Evolutionary conservation across 352 stramenopile species (phyloP).

Genomic region (Plasmopara muralis): DNA sequence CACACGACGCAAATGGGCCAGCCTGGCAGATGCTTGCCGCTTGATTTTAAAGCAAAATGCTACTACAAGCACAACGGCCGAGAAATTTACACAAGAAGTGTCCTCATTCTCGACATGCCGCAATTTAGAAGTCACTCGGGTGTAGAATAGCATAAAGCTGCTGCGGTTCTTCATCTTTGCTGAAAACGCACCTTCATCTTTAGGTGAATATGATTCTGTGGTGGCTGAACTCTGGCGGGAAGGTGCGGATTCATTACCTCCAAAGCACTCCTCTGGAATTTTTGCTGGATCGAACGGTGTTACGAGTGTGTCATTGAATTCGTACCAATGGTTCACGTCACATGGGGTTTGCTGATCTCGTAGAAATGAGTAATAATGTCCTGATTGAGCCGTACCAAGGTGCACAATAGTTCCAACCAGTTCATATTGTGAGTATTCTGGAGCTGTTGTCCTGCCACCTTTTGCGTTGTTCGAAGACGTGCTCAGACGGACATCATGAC

Average conservation of each 20-base stretch:
- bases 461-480: conserved; percentile 18
- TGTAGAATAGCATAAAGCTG: conserved; percentile 86
- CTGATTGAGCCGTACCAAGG: conserved; percentile 80
- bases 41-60: conserved; percentile 41
- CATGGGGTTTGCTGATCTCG: conserved; percentile 43
- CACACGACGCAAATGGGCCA: conserved; percentile 43
- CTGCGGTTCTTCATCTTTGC: conserved; percentile 72
- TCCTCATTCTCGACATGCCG: conserved; percentile 15
- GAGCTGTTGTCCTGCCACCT: conserved; percentile 31
- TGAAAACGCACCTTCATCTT: conserved; percentile 16
- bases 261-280: conserved; percentile 72
- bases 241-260: conserved; percentile 34
- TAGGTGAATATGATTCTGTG: conserved; percentile 15
- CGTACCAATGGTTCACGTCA: conserved; percentile 58
- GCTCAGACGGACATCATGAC: conserved; percentile 24
- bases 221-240: conserved; percentile 11
- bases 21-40: conserved; percentile 17
- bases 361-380: conserved; percentile 89
- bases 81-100: conserved; percentile 21
- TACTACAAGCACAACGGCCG: conserved; percentile 24
- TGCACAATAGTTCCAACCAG: conserved; percentile 85
- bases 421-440: conserved; percentile 84
- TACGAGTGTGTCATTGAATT: conserved; percentile 86
- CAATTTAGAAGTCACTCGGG: conserved; percentile 44
- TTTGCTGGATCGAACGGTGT: conserved; percentile 62